These are phyloP conservation scores for Fusarium sp. DNA, from an alignment of 2,329 filamentous ascomycete species.

Conservation along the genomic window DNA sequence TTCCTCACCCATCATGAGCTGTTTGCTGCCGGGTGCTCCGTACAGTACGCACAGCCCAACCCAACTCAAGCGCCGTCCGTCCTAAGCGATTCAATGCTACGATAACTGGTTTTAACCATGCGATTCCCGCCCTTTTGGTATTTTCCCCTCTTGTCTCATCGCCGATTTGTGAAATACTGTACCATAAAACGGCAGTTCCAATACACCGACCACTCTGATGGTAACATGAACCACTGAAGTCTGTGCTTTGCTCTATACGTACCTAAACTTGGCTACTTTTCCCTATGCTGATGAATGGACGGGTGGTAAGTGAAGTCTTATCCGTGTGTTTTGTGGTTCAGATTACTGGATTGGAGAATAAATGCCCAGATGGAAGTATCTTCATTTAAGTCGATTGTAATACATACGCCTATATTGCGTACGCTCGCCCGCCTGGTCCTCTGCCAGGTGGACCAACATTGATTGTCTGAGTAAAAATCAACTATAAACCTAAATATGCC, in stretches of 20 bases:
- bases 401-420: conserved; percentile 16
- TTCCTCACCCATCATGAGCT: conserved; percentile 34
- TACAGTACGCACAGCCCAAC: conserved; percentile 31
- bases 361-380: conserved; percentile 11
- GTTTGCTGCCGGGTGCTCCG: conserved; percentile 36
- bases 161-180: conserved; percentile 11
- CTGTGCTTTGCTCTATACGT: neutral
- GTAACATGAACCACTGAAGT: neutral
- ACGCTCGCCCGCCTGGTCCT: conserved; percentile 8
- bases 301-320: neutral
- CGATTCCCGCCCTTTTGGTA: conserved; percentile 17
- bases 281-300: neutral
- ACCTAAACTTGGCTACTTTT: neutral
- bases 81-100: conserved; percentile 26
- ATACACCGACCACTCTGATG: conserved; percentile 2
- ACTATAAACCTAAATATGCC: conserved; percentile 31
- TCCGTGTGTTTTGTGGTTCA: neutral
- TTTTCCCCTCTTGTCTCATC: conserved; percentile 2
- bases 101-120: conserved; percentile 24
- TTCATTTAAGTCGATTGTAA: conserved; percentile 31
- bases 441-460: conserved; percentile 17
- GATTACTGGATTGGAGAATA: neutral
- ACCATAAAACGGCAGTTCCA: neutral
- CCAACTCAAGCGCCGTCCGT: conserved; percentile 15
- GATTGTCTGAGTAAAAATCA: conserved; percentile 15